Base-by-base conservation (phyloP, 345 rosid genomes). In the Linum lewisii region DNA sequence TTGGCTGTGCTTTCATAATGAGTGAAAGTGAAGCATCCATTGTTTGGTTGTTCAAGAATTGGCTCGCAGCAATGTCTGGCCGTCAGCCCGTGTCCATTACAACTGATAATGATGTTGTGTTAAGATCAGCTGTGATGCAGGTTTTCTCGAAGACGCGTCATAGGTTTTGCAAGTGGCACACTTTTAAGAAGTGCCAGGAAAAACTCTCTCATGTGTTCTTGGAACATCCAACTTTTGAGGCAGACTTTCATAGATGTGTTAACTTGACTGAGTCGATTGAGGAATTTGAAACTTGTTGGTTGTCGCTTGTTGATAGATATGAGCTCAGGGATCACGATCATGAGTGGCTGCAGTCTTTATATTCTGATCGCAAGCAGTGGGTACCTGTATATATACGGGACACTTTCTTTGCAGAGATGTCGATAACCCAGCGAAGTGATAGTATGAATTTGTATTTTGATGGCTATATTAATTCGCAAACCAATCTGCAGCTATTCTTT, bases 361-460 rank as follows among this genome's bases (percentile, higher is more conserved):
- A 77, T 61, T 62, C 72, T 34, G 80, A 69, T 45, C 84, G 86
- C 19, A 74, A 75, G 32, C 89, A 83, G 36, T 83, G 86, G 89
- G 77, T 83, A 16, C 83, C 86, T 24, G 86, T 81, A 21, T 83
- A 71, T 64, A 58, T 83, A 66, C 77, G 79, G 18, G 83, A 81
- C 61, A 77, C 82, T 7, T 83, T 83, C 77, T 81, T 81, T 54
- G 89, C 84, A 1, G 89, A 77, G 66, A 72, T 83, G 81, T 83
- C 89, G 21, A 64, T 70, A 50, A 73, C 75, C 26, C 82, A 81
- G 63, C 73, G 73, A 36, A 71, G 81, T 59, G 88, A 76, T 69
- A 69, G 85, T 68, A 75, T 82, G 55, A 83, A 81, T 58, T 81
- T 85, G 2, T 83, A 77, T 72, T 83, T 83, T 62, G 89, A 83